Base-by-base conservation (phyloP, 2,329 filamentous ascomycete genomes). In the Aaosphaeria arxii region DNA sequence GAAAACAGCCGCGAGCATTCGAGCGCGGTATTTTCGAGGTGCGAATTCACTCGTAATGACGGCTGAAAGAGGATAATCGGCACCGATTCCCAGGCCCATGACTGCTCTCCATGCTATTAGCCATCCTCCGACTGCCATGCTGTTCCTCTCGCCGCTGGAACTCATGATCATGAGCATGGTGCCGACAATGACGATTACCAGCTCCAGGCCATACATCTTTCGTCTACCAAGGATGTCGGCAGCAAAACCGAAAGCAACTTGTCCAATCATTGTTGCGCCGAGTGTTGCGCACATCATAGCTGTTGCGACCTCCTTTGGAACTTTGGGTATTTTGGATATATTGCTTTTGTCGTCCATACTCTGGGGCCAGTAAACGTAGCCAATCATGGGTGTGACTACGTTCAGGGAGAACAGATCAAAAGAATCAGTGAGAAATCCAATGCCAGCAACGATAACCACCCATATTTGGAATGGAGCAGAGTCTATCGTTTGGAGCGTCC, bases 1-100 rank as follows among this genome's bases (percentile, higher is more conserved):
- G 53, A 74, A 74, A 1, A 74, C 69, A 45, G 66, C 65, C 30
- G 64, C 63, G 50, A 74, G 51, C 71, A 74, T 74, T n/a, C 70
- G 56, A 3, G 64, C 71, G 29, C 71, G 59, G 42, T 62, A 59
- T 43, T 63, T 64, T 11, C 64, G 55, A 3, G 70, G 68, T 4
- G 71, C 64, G 58, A 71, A 73, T 44, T 74, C 71, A 4, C 64
- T 58, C 4, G 67, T 69, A 17, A 74, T 72, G 30, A 64, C 65
- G 5, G 71, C 70, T 32, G 62, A 67, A 11, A 73, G 50, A 7
- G 69, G 70, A 46, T 68, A 71, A 41, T 70, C 67, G 1, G 70
- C 67, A 30, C 64, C 62, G 6, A 73, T 73, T 2, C 71, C 70
- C 2, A 72, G 51, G 3, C 71, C 71, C 66, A 72, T 71, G 13